Percentiles rank a stretch among this genome's conserved stretches.
phyloP scores from a whole-genome alignment of 768 basidiomycete genomes.

The Boletus edulis region DNA sequence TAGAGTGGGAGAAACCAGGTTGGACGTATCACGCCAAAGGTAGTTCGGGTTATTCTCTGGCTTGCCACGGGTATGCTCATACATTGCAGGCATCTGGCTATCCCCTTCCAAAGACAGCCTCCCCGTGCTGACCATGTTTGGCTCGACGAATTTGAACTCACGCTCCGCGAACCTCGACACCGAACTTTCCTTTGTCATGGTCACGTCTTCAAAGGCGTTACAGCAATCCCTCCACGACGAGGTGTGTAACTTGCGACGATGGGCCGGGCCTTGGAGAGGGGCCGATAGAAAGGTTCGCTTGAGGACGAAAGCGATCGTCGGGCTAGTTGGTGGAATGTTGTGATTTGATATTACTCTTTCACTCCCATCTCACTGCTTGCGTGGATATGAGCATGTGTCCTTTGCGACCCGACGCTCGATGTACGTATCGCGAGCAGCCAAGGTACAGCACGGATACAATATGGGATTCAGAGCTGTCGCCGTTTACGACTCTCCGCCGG shows the following conservation, averaged over 20 bases:
- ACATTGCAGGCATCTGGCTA: slow-evolving; percentile 73
- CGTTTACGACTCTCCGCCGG: slow-evolving; percentile 7
- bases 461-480: neutral
- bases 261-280: slow-evolving; percentile 60
- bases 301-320: slow-evolving; percentile 62
- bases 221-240: slow-evolving; percentile 53
- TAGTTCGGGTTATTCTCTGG: slow-evolving; percentile 26
- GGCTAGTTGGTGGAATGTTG: slow-evolving; percentile 68
- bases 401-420: neutral
- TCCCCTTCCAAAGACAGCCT: slow-evolving; percentile 50
- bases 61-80: neutral
- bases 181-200: slow-evolving; percentile 85
- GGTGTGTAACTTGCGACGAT: slow-evolving; percentile 46
- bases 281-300: slow-evolving; percentile 54
- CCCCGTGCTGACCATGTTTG: slow-evolving; percentile 81
- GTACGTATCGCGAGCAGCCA: neutral
- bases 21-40: slow-evolving; percentile 99
- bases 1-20: slow-evolving; percentile 82
- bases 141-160: slow-evolving; percentile 92
- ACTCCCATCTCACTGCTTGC: slow-evolving; percentile 9
- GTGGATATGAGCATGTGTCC: neutral
- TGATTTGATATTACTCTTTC: slow-evolving; percentile 28
- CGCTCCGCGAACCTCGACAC: slow-evolving; percentile 89
- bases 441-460: neutral
- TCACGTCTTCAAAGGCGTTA: slow-evolving; percentile 57